phyloP scores from a whole-genome alignment of 495 filamentous ascomycete genomes.

The Penicillium canescens region DNA sequence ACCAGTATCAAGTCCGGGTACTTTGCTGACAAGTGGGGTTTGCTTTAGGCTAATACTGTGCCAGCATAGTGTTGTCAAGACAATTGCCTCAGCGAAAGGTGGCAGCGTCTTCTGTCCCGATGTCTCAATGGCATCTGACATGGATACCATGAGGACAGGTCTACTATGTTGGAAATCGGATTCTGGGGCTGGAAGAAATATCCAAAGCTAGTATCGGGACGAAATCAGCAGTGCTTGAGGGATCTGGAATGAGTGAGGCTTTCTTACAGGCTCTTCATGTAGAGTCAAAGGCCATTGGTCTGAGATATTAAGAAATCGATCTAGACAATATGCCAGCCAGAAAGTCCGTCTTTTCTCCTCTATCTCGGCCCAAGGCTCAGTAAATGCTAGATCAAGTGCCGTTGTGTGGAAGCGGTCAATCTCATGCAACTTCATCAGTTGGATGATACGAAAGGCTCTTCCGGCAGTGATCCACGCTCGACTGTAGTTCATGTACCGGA shows the following conservation, averaged over 20 bases:
- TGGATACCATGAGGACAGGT: not conserved
- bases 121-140: not conserved
- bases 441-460: slow-evolving; percentile 52
- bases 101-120: slow-evolving; percentile 4
- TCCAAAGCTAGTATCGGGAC: not conserved
- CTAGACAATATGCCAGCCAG: slow-evolving; percentile 58
- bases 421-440: slow-evolving; percentile 50
- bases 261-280: slow-evolving; percentile 31
- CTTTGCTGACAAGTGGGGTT: not conserved
- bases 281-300: slow-evolving; percentile 49
- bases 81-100: slow-evolving; percentile 2
- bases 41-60: slow-evolving; percentile 1
- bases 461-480: slow-evolving; percentile 57
- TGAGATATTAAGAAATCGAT: slow-evolving; percentile 51
- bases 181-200: slow-evolving; percentile 4
- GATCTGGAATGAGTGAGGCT: not conserved
- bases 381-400: slow-evolving; percentile 5
- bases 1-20: not conserved
- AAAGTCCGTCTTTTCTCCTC: slow-evolving; percentile 56
- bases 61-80: slow-evolving; percentile 7
- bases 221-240: not conserved
- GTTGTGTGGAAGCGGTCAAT: slow-evolving; percentile 33
- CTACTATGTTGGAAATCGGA: slow-evolving; percentile 6
- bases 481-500: slow-evolving; percentile 44
- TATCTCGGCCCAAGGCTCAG: slow-evolving; percentile 26